phyloP scores from a whole-genome alignment of 441 rosid genomes.

The Populus tomentosa region DNA sequence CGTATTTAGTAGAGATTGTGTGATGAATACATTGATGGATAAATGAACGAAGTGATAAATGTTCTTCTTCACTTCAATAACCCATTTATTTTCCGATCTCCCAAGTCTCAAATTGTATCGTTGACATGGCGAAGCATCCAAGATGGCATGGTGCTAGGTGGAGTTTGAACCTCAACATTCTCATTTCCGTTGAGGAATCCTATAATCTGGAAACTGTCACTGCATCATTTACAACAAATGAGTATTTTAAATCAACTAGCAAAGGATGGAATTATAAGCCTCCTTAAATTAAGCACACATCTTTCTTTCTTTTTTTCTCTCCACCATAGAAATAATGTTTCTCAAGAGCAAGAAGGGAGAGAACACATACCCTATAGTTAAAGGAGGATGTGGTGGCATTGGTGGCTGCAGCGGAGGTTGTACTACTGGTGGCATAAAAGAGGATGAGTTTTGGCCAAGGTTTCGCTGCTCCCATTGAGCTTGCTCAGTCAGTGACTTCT shows the following conservation, averaged over 20 bases:
- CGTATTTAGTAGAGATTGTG: background rate
- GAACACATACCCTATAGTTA: slow-evolving; percentile 33
- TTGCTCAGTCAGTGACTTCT: slow-evolving; percentile 20
- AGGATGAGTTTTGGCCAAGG: slow-evolving; percentile 18
- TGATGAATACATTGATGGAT: background rate
- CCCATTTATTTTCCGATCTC: background rate
- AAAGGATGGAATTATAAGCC: too few species aligned
- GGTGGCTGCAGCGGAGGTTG: slow-evolving; percentile 13
- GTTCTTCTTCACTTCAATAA: background rate
- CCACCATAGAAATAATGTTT: background rate
- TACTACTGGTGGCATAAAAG: slow-evolving; percentile 19
- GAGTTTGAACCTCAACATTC: slow-evolving; percentile 20
- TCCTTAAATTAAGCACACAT: too few species aligned
- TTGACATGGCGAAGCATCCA: slow-evolving; percentile 45
- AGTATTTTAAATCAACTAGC: background rate
- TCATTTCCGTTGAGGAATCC: slow-evolving; percentile 16
- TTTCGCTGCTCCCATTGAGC: slow-evolving; percentile 28
- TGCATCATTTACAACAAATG: slow-evolving; percentile 16
- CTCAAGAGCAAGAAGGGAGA: background rate
- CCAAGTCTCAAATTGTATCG: slow-evolving; percentile 6
- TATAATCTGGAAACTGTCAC: slow-evolving; percentile 20
- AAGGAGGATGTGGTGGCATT: slow-evolving; percentile 18
- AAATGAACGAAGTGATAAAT: background rate
- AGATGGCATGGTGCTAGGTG: slow-evolving; percentile 25
- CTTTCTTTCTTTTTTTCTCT: too few species aligned